Base-by-base conservation (phyloP, 176 grass and related monocot species). In the Aegilops bicornis region DNA sequence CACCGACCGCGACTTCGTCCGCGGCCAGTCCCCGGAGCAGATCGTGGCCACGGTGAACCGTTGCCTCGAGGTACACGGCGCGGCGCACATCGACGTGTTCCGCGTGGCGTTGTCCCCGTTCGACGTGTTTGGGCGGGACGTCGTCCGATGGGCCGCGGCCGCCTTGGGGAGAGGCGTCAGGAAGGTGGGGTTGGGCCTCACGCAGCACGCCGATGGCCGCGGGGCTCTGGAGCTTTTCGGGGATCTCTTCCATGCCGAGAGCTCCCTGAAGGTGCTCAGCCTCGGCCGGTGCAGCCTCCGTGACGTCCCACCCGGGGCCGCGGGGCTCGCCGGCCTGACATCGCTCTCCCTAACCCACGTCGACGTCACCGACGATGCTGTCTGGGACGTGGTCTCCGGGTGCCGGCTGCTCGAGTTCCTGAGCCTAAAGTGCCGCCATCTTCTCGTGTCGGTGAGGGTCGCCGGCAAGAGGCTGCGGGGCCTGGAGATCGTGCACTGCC, bases 1-100 rank as follows among this genome's bases (percentile, higher is more conserved):
- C 80, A 82, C 76, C 11, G 78, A 67, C 31, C 35, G 11, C 25
- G 78, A 82, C 67, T 95, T 95, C 87, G 70, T 84, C 1, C 65
- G 83, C 69, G 13, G 40, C 79, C 86, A 95, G 78, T 78, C 83
- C 20, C 54, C 88, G 19, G 45, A 69, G 25, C 82, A 82, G 3
- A 66, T 86, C 9, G 79, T 15, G 10, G 50, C 45, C 48, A 90
- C 70, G 10, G 83, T 91, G 32, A 35, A 66, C 52, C 22, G 70
- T 15, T 89, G 86, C 35, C 86, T 95, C n/a, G 15, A 19, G n/a
- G 69, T 92, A 39, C 90, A 89, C 85, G 88, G 83, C 40, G 39
- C 20, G 64, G 32, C 54, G 30, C 74, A 75, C 25, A 83, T 95
- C 80, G 7, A 91, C 37, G 79, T 11, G 23, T 69, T 95, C 85